Conservation (phyloP, 805 yeast genomes). For the Metschnikowia santaceciliae region DNA sequence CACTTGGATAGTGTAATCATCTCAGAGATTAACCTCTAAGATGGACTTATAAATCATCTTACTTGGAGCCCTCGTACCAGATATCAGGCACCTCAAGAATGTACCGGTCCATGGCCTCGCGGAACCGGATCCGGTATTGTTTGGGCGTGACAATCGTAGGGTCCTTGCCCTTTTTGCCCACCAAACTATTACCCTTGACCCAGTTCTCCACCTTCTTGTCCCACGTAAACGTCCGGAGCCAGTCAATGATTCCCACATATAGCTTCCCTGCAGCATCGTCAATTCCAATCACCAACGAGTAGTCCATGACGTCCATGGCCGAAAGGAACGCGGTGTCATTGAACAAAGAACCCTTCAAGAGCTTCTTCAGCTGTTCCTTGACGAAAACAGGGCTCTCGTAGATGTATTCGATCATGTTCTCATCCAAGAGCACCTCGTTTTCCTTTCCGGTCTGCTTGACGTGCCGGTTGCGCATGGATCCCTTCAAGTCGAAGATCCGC, state of each 20-base stretch:
- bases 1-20: too few species aligned
- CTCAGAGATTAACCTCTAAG: too few species aligned
- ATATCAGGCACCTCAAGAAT: slow-evolving; percentile 89
- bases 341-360: slow-evolving; percentile 84
- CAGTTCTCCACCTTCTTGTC: slow-evolving; percentile 96
- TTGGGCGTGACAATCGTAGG: slow-evolving; percentile 98
- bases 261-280: slow-evolving; percentile 62
- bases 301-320: slow-evolving; percentile 98
- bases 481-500: slow-evolving; percentile 91
- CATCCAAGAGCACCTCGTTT: slow-evolving; percentile 91
- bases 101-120: slow-evolving; percentile 97
- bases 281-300: slow-evolving; percentile 90
- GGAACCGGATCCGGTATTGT: slow-evolving; percentile 87
- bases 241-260: slow-evolving; percentile 92
- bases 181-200: slow-evolving; percentile 94
- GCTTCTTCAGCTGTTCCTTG: slow-evolving; percentile 82
- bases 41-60: neutral
- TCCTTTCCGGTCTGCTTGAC: slow-evolving; percentile 95
- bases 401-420: slow-evolving; percentile 96
- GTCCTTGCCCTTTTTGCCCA: slow-evolving; percentile 77
- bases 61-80: slow-evolving; percentile 40
- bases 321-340: slow-evolving; percentile 92
- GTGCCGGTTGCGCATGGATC: slow-evolving; percentile 96
- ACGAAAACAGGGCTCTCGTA: slow-evolving; percentile 95
- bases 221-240: slow-evolving; percentile 96